phyloP scores from a whole-genome alignment of 139 green algal genomes.

The Coccomyxa sp. region DNA sequence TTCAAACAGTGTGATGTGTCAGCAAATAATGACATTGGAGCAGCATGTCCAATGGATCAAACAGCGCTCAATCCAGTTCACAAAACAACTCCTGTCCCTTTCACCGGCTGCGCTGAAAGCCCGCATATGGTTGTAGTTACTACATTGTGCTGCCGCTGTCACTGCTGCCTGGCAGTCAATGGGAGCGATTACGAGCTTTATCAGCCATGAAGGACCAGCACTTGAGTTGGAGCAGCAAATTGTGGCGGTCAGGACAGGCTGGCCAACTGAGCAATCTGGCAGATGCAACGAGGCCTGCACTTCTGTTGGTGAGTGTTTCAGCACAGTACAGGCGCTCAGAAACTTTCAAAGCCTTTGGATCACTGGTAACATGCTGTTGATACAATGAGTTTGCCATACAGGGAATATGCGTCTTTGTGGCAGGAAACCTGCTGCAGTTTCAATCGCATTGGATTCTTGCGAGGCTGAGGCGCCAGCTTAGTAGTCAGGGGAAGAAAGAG shows the following conservation, averaged over 20 bases:
- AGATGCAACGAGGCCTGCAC: neutral
- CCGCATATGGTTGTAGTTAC: conserved; percentile 38
- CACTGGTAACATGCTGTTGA: neutral
- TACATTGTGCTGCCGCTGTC: conserved; percentile 63
- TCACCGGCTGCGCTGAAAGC: neutral
- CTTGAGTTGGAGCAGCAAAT: neutral
- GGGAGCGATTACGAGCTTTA: neutral
- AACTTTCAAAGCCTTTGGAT: no score
- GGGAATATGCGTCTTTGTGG: conserved; percentile 39
- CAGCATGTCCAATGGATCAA: neutral
- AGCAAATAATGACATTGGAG: neutral
- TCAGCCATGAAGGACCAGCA: neutral
- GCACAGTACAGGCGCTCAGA: neutral
- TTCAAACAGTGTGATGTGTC: neutral
- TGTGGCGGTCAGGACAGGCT: neutral
- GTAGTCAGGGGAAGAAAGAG: neutral
- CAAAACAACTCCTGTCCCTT: neutral
- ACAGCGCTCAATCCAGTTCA: neutral
- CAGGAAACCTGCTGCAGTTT: conserved; percentile 50
- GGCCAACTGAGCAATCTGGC: neutral
- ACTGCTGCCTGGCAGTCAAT: conserved; percentile 28
- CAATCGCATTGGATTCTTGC: conserved; percentile 47
- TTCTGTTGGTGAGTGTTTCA: neutral
- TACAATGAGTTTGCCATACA: neutral
- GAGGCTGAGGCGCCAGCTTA: conserved; percentile 12